Base-by-base conservation (phyloP, 352 stramenopile species). In the Globisporangium lucens region DNA sequence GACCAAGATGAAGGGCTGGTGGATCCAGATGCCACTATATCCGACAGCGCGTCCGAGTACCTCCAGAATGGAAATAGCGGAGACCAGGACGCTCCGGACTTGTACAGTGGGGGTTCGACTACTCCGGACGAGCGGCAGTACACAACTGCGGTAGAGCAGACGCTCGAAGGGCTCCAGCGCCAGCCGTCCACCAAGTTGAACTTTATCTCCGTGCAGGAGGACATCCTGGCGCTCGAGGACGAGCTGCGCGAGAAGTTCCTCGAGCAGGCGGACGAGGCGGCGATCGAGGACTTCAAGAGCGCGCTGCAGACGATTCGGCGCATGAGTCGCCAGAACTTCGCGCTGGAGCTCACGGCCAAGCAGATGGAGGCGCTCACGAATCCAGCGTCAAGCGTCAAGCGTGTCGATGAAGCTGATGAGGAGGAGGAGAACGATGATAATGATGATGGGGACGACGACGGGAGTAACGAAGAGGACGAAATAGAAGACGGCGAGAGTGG, bases 231-330 rank as follows among this genome's bases (percentile, higher is more conserved):
- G 9, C 65, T 93, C 12, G 83, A 93, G 68, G 85, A 90, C 24
- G 67, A 87, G 24, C 63, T 93, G 35, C 82, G 83, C 4, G 72
- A 85, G 61, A 79, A 80, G 52, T 91, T 93, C 57, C 65, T 93
- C 4, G 76, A 83, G 59, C 71, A 76, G n/a, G 77, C 83, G 7
- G 82, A 93, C 61, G 78, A 84, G 61, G 67, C 47, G 2, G 66
- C 81, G 20, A 89, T 93, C 55, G 83, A 91, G 10, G 80, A 89
- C 72, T 93, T 79, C 66, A 89, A 87, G 74, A 67, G 35, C 27
- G 83, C 85, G n/a, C 69, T 93, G 47, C 72, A 89, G 62, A 80
- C 85, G 41, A 71, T 93, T 24, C 85, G 75, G 6, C 82, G 82
- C 56, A 66, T 79, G 68, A 87, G 66, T 27, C 30, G 82, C 9